These are phyloP conservation scores for Withania somnifera DNA, from an alignment of 305 asterid genomes.

Conservation along the genomic window DNA sequence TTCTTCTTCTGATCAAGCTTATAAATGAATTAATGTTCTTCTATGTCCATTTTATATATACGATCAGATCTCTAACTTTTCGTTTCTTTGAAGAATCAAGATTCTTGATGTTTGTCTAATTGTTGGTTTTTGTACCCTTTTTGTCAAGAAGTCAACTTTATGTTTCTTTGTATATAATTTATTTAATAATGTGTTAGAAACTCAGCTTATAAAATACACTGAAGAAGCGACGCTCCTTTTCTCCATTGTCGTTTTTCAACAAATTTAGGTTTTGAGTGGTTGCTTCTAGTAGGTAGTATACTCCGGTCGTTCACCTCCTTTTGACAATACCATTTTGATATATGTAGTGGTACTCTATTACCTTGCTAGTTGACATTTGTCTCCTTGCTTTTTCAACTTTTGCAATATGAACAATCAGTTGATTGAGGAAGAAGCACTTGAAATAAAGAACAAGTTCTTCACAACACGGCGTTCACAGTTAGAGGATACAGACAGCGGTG, in stretches of 20 bases:
- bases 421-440: slow-evolving; percentile 80
- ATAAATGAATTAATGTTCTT: background rate
- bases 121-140: background rate
- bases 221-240: background rate
- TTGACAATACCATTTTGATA: background rate
- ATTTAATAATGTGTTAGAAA: background rate
- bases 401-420: slow-evolving; percentile 27
- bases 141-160: background rate
- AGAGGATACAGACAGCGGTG: slow-evolving; percentile 79
- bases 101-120: background rate
- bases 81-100: background rate
- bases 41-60: background rate
- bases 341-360: background rate
- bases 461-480: slow-evolving; percentile 85
- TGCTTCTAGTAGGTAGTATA: background rate
- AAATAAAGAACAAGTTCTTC: slow-evolving; percentile 74
- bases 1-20: background rate
- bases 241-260: background rate
- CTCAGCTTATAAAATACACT: background rate
- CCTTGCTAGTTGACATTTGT: background rate
- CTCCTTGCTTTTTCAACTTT: background rate
- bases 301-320: background rate
- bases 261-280: background rate
- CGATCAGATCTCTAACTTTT: background rate
- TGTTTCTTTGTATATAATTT: background rate